phyloP scores from a whole-genome alignment of 2,329 filamentous ascomycete genomes.

The Trichoderma breve region DNA sequence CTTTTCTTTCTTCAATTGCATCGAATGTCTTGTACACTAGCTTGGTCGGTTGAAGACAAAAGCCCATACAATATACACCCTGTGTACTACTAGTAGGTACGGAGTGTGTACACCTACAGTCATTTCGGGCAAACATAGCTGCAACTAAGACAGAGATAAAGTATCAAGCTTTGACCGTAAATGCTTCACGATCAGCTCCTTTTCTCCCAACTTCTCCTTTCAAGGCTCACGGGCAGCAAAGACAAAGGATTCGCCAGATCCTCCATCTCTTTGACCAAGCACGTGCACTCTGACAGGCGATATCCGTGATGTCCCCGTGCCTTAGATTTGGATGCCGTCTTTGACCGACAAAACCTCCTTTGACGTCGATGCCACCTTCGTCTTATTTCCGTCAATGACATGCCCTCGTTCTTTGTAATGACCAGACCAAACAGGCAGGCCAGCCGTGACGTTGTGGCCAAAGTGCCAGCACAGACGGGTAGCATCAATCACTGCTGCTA shows the following conservation, averaged over 20 bases:
- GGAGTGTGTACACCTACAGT: neutral
- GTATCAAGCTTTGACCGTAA: neutral
- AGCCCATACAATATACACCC: neutral
- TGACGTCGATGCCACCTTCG: neutral
- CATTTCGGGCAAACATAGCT: neutral
- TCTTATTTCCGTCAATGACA: conserved; percentile 4
- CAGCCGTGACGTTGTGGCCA: neutral
- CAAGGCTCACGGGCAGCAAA: neutral
- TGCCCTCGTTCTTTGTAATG: neutral
- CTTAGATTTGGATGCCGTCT: neutral
- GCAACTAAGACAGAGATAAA: neutral
- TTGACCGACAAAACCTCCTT: neutral
- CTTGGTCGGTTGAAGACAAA: neutral
- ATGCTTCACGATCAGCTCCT: neutral
- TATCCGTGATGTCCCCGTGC: neutral
- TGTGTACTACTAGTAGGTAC: too few species aligned
- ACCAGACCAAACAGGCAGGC: conserved; percentile 7
- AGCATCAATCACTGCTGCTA: neutral
- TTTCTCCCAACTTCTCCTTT: neutral
- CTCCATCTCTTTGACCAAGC: neutral
- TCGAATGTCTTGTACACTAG: neutral
- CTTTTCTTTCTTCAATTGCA: neutral
- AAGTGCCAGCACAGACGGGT: neutral
- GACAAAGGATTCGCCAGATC: neutral
- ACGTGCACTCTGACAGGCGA: neutral